Evolutionary conservation across 768 basidiomycete species (phyloP).

Genomic region (Pleurotus platypus): DNA sequence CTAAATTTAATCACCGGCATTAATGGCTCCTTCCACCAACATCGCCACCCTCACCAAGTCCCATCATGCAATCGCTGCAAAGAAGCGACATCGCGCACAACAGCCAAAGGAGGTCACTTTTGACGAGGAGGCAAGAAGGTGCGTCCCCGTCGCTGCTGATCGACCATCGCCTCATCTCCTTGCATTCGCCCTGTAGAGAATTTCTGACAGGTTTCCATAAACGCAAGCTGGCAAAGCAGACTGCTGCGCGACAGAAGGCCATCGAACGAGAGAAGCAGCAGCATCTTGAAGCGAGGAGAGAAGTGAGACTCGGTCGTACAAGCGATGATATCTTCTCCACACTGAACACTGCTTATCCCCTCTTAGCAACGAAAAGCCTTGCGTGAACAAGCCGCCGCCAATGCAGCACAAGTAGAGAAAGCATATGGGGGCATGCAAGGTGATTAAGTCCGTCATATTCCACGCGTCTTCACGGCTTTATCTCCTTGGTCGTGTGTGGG

Average conservation of each 20-base stretch:
- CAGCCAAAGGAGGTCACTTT: conserved; percentile 83
- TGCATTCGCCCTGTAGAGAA: conserved; percentile 47
- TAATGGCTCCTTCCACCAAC: conserved; percentile 29
- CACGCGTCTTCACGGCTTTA: not conserved
- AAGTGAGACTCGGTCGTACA: conserved; percentile 41
- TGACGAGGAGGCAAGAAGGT: conserved; percentile 84
- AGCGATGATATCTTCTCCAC: conserved; percentile 8
- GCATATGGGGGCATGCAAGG: conserved; percentile 59
- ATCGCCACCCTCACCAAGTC: conserved; percentile 57
- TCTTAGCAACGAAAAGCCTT: conserved; percentile 73
- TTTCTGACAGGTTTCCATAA: conserved; percentile 94
- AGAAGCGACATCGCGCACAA: conserved; percentile 58
- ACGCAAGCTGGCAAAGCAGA: conserved; percentile 81
- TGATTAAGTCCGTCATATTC: conserved; percentile 18
- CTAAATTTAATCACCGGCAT: conserved; percentile 16
- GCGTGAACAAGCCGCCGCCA: conserved; percentile 72
- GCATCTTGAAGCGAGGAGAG: conserved; percentile 67
- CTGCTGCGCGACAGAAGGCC: conserved; percentile 71
- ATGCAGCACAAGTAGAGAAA: conserved; percentile 72
- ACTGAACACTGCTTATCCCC: conserved; percentile 12
- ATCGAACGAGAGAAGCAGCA: conserved; percentile 75
- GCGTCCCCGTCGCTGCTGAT: not conserved
- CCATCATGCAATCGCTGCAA: conserved; percentile 60
- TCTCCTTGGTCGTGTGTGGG: not conserved
- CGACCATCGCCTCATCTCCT: conserved; percentile 10